These are phyloP conservation scores for Ilyonectria mors-panacis DNA, from an alignment of 2,329 filamentous ascomycete genomes.

Conservation along the genomic window DNA sequence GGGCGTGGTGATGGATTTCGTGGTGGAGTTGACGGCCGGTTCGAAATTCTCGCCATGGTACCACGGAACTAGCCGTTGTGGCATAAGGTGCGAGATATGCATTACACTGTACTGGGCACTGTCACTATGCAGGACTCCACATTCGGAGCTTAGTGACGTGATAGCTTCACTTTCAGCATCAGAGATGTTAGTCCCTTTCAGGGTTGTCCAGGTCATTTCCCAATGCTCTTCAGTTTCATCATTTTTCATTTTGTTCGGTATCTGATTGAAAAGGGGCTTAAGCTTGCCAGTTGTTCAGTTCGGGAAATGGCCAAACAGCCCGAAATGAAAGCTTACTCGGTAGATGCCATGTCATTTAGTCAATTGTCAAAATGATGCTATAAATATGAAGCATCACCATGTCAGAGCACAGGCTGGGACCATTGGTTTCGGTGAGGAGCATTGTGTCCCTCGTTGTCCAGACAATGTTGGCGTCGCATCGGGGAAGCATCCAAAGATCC, in stretches of 20 bases:
- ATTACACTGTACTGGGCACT: slow-evolving; percentile 35
- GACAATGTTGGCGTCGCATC: neutral
- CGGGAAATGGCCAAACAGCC: neutral
- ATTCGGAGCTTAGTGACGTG: neutral
- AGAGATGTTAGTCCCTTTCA: no score
- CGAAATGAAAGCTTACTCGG: neutral
- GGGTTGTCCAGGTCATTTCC: neutral
- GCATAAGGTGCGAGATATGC: slow-evolving; percentile 7
- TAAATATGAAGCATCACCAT: neutral
- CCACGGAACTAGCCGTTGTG: slow-evolving; percentile 40
- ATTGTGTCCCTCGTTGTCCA: slow-evolving; percentile 1
- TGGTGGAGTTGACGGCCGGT: slow-evolving; percentile 43
- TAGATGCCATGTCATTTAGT: neutral
- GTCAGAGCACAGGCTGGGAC: neutral
- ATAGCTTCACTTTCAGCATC: slow-evolving; percentile 23
- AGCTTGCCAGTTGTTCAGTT: neutral
- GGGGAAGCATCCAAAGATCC: slow-evolving; percentile 13
- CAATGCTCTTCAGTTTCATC: neutral
- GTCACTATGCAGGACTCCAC: slow-evolving; percentile 3
- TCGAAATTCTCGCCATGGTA: slow-evolving; percentile 48
- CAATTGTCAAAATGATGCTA: neutral
- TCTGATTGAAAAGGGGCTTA: neutral
- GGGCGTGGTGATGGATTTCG: slow-evolving; percentile 43
- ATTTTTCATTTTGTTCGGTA: neutral
- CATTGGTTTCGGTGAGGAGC: neutral